Percentiles rank a stretch among this genome's conserved stretches.
phyloP scores from a whole-genome alignment of 2,329 filamentous ascomycete genomes.

The Amylocarpus encephaloides region DNA sequence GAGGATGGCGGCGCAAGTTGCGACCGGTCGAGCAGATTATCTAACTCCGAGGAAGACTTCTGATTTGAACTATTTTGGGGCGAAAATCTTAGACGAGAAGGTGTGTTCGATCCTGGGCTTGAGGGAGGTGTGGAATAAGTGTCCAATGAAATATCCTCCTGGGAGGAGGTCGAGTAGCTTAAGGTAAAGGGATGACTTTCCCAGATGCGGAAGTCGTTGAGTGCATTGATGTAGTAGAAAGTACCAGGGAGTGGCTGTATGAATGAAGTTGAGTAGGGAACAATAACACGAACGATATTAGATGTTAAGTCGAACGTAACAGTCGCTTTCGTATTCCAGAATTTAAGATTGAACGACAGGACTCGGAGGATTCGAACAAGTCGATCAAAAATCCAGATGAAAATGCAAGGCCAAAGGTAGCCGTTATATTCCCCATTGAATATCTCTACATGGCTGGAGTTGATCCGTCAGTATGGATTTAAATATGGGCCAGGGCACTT shows the following conservation, averaged over 20 bases:
- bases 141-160: too few relatives aligned
- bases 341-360: slow-evolving; percentile 19
- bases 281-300: slow-evolving; percentile 38
- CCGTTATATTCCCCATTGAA: slow-evolving; percentile 45
- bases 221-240: slow-evolving; percentile 41
- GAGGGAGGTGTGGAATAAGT: background rate
- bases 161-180: slow-evolving; percentile 25
- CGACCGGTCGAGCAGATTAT: slow-evolving; percentile 2
- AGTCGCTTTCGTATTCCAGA: slow-evolving; percentile 32
- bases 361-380: slow-evolving; percentile 37
- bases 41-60: slow-evolving; percentile 24
- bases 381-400: slow-evolving; percentile 43
- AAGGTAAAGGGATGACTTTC: slow-evolving; percentile 47
- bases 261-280: slow-evolving; percentile 33
- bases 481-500: background rate
- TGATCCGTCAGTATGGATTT: background rate
- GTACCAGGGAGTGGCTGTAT: slow-evolving; percentile 37
- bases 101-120: background rate
- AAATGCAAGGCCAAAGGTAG: slow-evolving; percentile 34
- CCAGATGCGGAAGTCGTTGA: slow-evolving; percentile 38
- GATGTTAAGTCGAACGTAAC: slow-evolving; percentile 34
- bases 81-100: background rate
- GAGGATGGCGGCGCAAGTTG: slow-evolving; percentile 3
- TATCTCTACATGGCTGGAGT: slow-evolving; percentile 34
- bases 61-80: too few relatives aligned